phyloP scores from a whole-genome alignment of 495 filamentous ascomycete species.

The Penicillium ucsense region DNA sequence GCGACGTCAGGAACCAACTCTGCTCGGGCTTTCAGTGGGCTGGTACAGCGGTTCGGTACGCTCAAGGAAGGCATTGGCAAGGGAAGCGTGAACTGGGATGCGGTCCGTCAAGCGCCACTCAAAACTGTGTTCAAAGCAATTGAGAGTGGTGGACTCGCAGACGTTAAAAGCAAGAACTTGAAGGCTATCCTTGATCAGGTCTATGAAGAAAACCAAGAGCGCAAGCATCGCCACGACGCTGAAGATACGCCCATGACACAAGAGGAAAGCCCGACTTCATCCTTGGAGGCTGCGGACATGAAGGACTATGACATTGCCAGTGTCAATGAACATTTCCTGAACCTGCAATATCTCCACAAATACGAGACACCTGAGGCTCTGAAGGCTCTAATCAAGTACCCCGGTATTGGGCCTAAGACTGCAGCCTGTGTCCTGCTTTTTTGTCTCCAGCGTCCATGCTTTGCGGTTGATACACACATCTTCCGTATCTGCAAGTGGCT shows the following conservation, averaged over 20 bases:
- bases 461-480: conserved; percentile 83
- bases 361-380: conserved; percentile 61
- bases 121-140: conserved; percentile 65
- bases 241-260: not conserved
- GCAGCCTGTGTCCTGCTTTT: conserved; percentile 79
- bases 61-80: conserved; percentile 51
- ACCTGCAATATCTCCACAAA: conserved; percentile 68
- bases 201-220: conserved; percentile 53
- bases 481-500: conserved; percentile 76
- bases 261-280: not conserved
- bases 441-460: conserved; percentile 65
- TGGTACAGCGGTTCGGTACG: conserved; percentile 61
- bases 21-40: conserved; percentile 57
- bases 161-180: conserved; percentile 65
- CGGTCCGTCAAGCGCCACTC: conserved; percentile 53
- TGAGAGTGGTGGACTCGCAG: conserved; percentile 56
- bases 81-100: conserved; percentile 82
- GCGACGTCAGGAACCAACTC: conserved; percentile 61
- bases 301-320: conserved; percentile 42
- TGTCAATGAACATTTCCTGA: conserved; percentile 48
- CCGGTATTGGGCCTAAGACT: conserved; percentile 87
- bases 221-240: conserved; percentile 25
- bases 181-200: conserved; percentile 76
- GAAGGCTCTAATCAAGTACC: conserved; percentile 60
- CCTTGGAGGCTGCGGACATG: conserved; percentile 22